Evolutionary conservation across 2,329 filamentous ascomycete genomes (phyloP).

Genomic region (Alternaria sp.): DNA sequence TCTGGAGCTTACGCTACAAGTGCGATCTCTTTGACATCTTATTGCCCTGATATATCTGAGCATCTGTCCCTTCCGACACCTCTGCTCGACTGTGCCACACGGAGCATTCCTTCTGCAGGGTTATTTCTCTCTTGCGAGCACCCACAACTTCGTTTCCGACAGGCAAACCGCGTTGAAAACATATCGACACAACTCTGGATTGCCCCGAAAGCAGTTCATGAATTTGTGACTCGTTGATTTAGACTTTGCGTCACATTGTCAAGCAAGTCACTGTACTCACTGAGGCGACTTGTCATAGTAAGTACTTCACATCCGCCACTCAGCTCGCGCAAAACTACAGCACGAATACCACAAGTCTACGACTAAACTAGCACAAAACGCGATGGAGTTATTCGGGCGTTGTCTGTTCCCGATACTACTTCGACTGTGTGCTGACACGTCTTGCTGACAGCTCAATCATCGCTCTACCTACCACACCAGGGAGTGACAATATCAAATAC

Average conservation of each 20-base stretch:
- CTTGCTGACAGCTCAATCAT: constrained; percentile 24
- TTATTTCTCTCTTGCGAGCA: constrained; percentile 29
- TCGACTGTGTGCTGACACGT: constrained; percentile 24
- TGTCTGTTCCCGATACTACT: constrained; percentile 12
- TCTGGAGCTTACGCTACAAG: constrained; percentile 18
- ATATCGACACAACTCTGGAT: not conserved
- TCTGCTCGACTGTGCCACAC: constrained; percentile 27
- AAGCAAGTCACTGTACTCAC: constrained; percentile 34
- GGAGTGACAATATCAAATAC: not conserved
- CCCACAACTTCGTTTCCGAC: constrained; percentile 19
- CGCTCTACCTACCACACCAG: constrained; percentile 1
- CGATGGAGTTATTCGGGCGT: not conserved
- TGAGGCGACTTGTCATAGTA: constrained; percentile 31
- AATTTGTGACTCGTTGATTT: constrained; percentile 25
- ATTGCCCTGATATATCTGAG: constrained; percentile 5
- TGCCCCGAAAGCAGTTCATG: constrained; percentile 21
- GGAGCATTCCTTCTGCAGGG: constrained; percentile 45
- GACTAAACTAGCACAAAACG: not conserved
- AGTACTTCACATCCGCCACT: constrained; percentile 26
- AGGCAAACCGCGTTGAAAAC: constrained; percentile 7
- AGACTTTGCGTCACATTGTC: constrained; percentile 22
- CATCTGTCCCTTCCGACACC: constrained; percentile 1
- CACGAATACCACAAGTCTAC: not conserved
- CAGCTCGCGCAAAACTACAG: not conserved
- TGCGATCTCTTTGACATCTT: constrained; percentile 2